These are phyloP conservation scores for Teunomyces funiuensis DNA, from an alignment of 805 yeast species.

Conservation along the genomic window DNA sequence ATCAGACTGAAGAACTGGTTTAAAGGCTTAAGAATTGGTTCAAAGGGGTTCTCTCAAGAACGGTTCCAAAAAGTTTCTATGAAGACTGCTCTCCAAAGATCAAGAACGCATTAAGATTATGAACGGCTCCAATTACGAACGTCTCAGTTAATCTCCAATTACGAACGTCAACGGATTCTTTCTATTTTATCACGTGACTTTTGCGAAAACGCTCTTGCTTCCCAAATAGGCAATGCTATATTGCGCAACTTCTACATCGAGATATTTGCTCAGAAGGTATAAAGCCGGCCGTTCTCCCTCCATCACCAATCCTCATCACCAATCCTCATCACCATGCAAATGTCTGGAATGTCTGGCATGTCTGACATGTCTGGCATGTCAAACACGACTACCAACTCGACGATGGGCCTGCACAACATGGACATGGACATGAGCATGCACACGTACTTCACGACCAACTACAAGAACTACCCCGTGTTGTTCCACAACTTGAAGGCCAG, in stretches of 20 bases:
- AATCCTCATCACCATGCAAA: neutral
- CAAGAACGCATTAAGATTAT: too few relatives aligned
- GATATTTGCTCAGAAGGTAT: neutral
- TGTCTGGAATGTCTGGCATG: neutral
- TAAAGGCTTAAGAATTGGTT: too few relatives aligned
- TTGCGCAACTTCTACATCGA: neutral
- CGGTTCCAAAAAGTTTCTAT: too few relatives aligned
- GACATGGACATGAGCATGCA: conserved; percentile 37
- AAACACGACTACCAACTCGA: neutral
- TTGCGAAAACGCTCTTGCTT: too few relatives aligned
- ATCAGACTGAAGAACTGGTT: too few relatives aligned
- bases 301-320: neutral
- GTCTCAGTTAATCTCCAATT: too few relatives aligned
- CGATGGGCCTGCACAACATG: conserved; percentile 12
- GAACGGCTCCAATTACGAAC: too few relatives aligned
- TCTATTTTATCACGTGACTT: too few relatives aligned
- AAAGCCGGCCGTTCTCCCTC: neutral
- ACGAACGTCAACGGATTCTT: too few relatives aligned
- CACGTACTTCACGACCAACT: conserved; percentile 53
- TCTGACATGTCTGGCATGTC: conserved; percentile 6
- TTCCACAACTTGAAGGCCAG: conserved; percentile 56
- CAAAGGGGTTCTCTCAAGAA: too few relatives aligned
- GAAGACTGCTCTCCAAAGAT: too few relatives aligned
- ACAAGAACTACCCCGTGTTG: conserved; percentile 58
- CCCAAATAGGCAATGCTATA: conserved; percentile 1